Evolutionary conservation across 2,329 filamentous ascomycete genomes (phyloP).

Genomic region (Metarhizium rileyi): DNA sequence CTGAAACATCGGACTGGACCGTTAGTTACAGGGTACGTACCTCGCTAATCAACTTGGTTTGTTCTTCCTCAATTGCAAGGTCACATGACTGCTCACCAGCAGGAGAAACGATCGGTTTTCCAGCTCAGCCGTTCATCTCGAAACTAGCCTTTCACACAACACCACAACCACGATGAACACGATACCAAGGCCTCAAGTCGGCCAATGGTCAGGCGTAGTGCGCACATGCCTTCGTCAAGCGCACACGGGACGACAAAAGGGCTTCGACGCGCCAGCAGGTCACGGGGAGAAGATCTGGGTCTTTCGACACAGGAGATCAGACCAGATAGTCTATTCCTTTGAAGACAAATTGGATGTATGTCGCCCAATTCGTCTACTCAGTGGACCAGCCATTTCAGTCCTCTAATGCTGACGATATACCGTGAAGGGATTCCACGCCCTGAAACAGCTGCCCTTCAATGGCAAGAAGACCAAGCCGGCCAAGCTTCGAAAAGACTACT

Average conservation of each 20-base stretch:
- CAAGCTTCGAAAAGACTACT: slow-evolving; percentile 58
- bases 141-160: neutral
- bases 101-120: slow-evolving; percentile 10
- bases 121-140: neutral
- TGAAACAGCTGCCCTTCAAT: slow-evolving; percentile 53
- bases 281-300: slow-evolving; percentile 51
- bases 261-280: slow-evolving; percentile 22
- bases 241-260: slow-evolving; percentile 16
- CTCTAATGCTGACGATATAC: too few species aligned
- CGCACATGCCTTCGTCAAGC: slow-evolving; percentile 32
- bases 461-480: slow-evolving; percentile 57
- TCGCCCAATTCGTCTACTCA: slow-evolving; percentile 2
- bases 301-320: slow-evolving; percentile 38
- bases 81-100: slow-evolving; percentile 16
- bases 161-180: slow-evolving; percentile 26
- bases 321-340: slow-evolving; percentile 45
- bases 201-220: slow-evolving; percentile 33
- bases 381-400: too few species aligned
- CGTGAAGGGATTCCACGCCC: slow-evolving; percentile 29
- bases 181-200: slow-evolving; percentile 23
- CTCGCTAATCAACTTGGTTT: neutral
- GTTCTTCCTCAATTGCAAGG: neutral
- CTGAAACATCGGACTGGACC: neutral
- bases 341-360: slow-evolving; percentile 35
- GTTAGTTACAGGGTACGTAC: neutral